phyloP scores from a whole-genome alignment of 2,329 filamentous ascomycete species.

The Stemphylium vesicarium region DNA sequence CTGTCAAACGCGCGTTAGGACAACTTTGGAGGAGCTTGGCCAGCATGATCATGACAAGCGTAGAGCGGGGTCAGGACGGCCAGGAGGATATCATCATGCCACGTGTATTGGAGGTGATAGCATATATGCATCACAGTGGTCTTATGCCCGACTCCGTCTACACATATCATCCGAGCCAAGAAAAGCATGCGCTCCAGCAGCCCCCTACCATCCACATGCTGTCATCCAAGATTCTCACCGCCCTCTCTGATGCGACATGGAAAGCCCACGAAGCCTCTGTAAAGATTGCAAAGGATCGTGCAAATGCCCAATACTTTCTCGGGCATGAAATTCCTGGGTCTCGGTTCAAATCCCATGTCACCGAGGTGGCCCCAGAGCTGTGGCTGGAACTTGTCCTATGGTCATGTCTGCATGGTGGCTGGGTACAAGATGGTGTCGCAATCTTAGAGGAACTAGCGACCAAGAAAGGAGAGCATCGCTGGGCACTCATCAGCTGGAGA shows the following conservation, averaged over 20 bases:
- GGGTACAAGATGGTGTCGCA: constrained; percentile 51
- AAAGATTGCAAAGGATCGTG: constrained; percentile 32
- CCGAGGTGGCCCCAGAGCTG: constrained; percentile 53
- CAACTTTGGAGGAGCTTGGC: constrained; percentile 56
- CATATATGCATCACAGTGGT: constrained; percentile 55
- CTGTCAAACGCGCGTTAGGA: constrained; percentile 50
- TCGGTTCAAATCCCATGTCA: constrained; percentile 50
- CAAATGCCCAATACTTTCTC: constrained; percentile 49
- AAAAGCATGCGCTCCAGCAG: constrained; percentile 51
- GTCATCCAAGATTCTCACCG: constrained; percentile 56
- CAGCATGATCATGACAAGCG: constrained; percentile 51
- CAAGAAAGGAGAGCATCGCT: constrained; percentile 29
- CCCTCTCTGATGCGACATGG: constrained; percentile 59
- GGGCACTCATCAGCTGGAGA: constrained; percentile 51
- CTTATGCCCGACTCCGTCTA: constrained; percentile 57
- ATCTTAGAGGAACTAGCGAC: constrained; percentile 46
- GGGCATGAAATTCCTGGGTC: constrained; percentile 54
- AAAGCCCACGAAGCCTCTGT: constrained; percentile 52
- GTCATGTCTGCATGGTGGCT: constrained; percentile 58
- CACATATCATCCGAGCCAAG: constrained; percentile 43
- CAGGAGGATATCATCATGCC: constrained; percentile 46
- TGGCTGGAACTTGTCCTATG: constrained; percentile 61
- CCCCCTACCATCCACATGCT: constrained; percentile 57
- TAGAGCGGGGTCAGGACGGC: constrained; percentile 24
- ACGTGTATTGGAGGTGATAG: constrained; percentile 56